phyloP scores from a whole-genome alignment of 306 rosid genomes.

The Gastrolobium villosum region DNA sequence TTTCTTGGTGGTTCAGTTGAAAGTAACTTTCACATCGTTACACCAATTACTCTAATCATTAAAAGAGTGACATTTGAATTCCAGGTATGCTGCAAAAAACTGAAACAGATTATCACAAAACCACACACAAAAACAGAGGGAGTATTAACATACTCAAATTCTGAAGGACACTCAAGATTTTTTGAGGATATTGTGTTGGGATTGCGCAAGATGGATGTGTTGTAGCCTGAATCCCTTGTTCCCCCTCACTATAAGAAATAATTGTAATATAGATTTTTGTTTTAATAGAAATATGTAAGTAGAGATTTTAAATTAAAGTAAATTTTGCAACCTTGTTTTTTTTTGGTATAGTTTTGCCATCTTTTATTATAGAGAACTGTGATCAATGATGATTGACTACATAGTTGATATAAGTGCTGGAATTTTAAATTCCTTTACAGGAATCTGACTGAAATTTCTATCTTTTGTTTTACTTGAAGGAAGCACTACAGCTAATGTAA shows the following conservation, averaged over 20 bases:
- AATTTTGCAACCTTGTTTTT: conserved; percentile 28
- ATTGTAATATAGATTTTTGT: conserved; percentile 13
- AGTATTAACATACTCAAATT: conserved; percentile 18
- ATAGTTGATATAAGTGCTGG: conserved; percentile 17
- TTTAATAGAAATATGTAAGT: conserved; percentile 38
- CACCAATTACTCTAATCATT: conserved; percentile 37
- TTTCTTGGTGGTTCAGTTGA: conserved; percentile 43
- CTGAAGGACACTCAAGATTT: conserved; percentile 1
- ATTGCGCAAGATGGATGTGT: conserved; percentile 36
- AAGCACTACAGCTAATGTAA: conserved; percentile 5
- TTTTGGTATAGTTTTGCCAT: conserved; percentile 35
- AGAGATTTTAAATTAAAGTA: conserved; percentile 37
- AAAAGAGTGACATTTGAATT: conserved; percentile 14
- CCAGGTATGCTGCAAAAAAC: conserved; percentile 16
- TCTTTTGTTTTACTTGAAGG: not conserved
- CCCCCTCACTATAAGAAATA: conserved; percentile 25
- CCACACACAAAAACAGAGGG: conserved; percentile 21
- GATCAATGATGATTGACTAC: conserved; percentile 15
- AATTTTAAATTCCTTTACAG: conserved; percentile 16
- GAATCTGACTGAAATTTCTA: not conserved
- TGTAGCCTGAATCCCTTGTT: conserved; percentile 20
- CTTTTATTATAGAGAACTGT: conserved; percentile 19
- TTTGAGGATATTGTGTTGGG: conserved; percentile 27
- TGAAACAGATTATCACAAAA: conserved; percentile 29
- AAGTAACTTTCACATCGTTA: conserved; percentile 38